Evolutionary conservation across 495 filamentous ascomycete genomes (phyloP).

Genomic region (Xylaria cubensis): DNA sequence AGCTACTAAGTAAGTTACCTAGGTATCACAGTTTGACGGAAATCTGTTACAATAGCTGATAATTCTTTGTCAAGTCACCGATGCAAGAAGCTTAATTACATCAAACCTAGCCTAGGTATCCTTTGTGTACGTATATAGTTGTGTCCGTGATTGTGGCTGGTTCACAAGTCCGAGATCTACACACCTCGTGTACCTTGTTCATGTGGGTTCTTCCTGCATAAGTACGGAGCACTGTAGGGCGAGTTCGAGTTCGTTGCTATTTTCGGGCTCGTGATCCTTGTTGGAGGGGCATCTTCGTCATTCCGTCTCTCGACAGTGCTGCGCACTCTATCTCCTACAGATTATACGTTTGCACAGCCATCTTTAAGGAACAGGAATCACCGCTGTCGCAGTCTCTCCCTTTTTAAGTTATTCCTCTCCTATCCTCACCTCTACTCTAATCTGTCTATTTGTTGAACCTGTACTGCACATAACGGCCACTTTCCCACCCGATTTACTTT

Average conservation of each 20-base stretch:
- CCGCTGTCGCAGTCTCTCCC: neutral
- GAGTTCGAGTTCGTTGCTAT: constrained; percentile 6
- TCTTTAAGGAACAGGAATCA: neutral
- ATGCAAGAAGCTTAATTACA: neutral
- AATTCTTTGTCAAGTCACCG: neutral
- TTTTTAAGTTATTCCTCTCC: neutral
- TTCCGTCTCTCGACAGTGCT: constrained; percentile 2
- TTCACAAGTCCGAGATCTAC: constrained; percentile 11
- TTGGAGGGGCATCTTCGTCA: constrained; percentile 28
- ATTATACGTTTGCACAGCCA: neutral
- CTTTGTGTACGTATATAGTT: neutral
- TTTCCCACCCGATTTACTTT: neutral
- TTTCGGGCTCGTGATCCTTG: constrained; percentile 25
- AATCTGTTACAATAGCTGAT: neutral
- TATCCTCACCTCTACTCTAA: too few species aligned
- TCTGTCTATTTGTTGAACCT: neutral
- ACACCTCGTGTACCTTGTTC: constrained; percentile 1
- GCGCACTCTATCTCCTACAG: neutral
- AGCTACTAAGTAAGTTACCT: too few species aligned
- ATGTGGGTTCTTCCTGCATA: constrained; percentile 14
- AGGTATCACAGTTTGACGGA: neutral
- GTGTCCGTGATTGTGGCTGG: constrained; percentile 3
- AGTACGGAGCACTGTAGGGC: neutral
- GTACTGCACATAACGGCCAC: neutral
- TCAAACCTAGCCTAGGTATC: neutral